Conservation (phyloP, 108 stramenopile genomes). For the Cyclostephanos tholiformis region DNA sequence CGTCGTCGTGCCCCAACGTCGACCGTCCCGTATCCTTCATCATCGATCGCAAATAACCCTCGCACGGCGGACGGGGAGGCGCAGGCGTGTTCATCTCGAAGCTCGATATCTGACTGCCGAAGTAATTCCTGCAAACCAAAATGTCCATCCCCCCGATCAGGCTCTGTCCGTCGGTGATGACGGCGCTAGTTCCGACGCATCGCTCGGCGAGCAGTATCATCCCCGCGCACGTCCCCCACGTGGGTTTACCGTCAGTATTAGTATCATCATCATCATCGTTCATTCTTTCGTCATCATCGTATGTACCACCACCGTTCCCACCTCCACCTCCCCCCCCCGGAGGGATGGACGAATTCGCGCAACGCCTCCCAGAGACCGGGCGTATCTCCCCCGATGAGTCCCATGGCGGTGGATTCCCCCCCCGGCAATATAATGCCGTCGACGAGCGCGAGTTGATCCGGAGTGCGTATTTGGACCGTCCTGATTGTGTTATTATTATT, state of each 20-base stretch:
- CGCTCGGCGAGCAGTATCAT: constrained; percentile 96
- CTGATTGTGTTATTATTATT: constrained; percentile 10
- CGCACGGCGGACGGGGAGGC: constrained; percentile 51
- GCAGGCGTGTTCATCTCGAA: constrained; percentile 91
- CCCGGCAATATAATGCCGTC: constrained; percentile 97
- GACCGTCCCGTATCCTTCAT: background rate
- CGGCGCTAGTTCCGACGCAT: constrained; percentile 87
- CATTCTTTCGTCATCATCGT: no score
- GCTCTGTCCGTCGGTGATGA: constrained; percentile 92
- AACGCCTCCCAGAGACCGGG: constrained; percentile 72
- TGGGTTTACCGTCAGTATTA: constrained; percentile 57
- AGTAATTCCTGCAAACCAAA: constrained; percentile 96
- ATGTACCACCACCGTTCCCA: no score
- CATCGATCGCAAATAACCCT: constrained; percentile 6
- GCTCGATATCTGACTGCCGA: constrained; percentile 93
- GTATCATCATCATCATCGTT: constrained; percentile 5
- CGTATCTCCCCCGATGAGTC: constrained; percentile 75
- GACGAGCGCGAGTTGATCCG: constrained; percentile 72
- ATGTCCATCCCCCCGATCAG: constrained; percentile 96
- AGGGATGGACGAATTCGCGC: constrained; percentile 60
- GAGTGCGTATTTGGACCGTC: constrained; percentile 74
- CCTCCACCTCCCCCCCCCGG: background rate
- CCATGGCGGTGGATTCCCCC: constrained; percentile 99
- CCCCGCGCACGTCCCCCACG: constrained; percentile 99
- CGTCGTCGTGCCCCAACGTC: background rate